These are phyloP conservation scores for Fusarium palustre DNA, from an alignment of 2,329 filamentous ascomycete species.

Conservation along the genomic window DNA sequence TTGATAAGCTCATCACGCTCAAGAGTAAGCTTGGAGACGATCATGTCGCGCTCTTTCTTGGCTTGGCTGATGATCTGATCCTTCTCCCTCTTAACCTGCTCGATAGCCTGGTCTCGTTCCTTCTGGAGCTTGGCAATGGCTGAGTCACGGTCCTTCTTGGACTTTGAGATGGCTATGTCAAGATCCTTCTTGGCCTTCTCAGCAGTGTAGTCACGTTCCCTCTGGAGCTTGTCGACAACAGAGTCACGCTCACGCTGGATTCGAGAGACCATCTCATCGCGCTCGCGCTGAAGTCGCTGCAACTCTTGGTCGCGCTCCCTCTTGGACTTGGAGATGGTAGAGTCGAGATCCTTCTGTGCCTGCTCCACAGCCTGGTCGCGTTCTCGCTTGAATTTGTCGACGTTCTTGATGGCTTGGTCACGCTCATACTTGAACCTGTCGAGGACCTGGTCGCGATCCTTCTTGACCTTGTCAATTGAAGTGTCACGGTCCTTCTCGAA, in stretches of 20 bases:
- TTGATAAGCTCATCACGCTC: slow-evolving; percentile 44
- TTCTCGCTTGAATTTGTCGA: slow-evolving; percentile 41
- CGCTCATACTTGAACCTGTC: slow-evolving; percentile 37
- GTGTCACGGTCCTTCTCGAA: slow-evolving; percentile 38
- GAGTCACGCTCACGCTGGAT: slow-evolving; percentile 39
- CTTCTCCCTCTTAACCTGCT: slow-evolving; percentile 37
- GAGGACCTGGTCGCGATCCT: slow-evolving; percentile 34
- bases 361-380: slow-evolving; percentile 36
- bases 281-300: slow-evolving; percentile 32
- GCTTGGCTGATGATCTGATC: slow-evolving; percentile 38
- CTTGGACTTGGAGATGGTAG: slow-evolving; percentile 27
- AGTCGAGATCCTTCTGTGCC: slow-evolving; percentile 37
- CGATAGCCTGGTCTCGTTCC: slow-evolving; percentile 40
- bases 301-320: slow-evolving; percentile 37
- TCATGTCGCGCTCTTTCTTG: slow-evolving; percentile 39
- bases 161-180: slow-evolving; percentile 36
- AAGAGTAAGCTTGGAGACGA: slow-evolving; percentile 37
- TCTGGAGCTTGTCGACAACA: slow-evolving; percentile 36
- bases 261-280: slow-evolving; percentile 34
- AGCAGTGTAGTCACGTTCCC: slow-evolving; percentile 31
- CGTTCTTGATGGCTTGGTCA: slow-evolving; percentile 29
- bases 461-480: slow-evolving; percentile 37
- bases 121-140: slow-evolving; percentile 37
- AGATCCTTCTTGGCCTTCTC: slow-evolving; percentile 42
- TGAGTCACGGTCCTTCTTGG: slow-evolving; percentile 43